Evolutionary conservation across 2,329 filamentous ascomycete genomes (phyloP), one percentile per base, ranked within the genome.

Genomic region (Talaromyces marneffei): DNA sequence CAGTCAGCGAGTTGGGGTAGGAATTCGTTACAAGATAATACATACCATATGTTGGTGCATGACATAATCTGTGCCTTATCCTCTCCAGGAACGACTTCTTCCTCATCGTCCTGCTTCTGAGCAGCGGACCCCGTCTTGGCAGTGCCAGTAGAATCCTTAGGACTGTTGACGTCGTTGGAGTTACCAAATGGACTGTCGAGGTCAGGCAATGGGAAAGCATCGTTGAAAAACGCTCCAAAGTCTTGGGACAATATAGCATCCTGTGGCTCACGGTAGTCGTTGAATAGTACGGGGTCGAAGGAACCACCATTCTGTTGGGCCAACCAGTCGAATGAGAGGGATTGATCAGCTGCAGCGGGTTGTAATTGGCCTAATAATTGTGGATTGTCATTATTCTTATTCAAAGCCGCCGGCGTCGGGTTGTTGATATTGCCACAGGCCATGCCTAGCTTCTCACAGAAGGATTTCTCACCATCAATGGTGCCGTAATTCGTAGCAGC

Each of bases 31-130:
- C 16, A 29, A 12, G 2, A 31, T 9, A 60, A 18, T 29, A 80
- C 89, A 72, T 84, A 97, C 93, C 93, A 97, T 57, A 97, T 92
- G 73, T 94, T 92, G 68, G 89, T 92, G 78, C 92, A 97, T 63
- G 85, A 91, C 69, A 96, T 82, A 70, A 91, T 83, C 66, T 88
- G 81, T 33, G 83, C 80, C 58, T 81, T 80, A 65, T 86, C 81
- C 62, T 84, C 83, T 9, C 79, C 83, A 9, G 85, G 84, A 16
- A 86, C 83, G 64, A 87, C 88, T 7, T 93, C 89, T 8, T 87
- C 83, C 4, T 85, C 81, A 61, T 91, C 85, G 73, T 91, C 87
- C 63, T 87, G 79, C 16, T 85, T 72, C 55, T 62, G 86, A 69
- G 96, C 92, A 64, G 95, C 84, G 64, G 95, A 84, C 66, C 89